Evolutionary conservation across 306 rosid genomes (phyloP).

Genomic region (Quercus alba): DNA sequence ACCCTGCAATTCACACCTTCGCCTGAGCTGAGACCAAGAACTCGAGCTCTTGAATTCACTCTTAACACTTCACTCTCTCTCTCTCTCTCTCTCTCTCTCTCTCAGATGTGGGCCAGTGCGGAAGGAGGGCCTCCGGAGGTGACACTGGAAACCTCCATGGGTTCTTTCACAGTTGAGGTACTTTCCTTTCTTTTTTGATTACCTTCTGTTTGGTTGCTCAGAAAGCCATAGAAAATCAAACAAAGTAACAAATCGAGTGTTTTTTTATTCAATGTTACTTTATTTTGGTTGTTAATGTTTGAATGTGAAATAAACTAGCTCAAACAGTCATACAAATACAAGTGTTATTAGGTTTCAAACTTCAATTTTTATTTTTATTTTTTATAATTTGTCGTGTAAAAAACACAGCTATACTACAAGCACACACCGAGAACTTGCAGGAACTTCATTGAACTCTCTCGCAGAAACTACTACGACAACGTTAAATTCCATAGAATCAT

Average conservation of each 20-base stretch:
- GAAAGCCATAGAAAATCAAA: neutral
- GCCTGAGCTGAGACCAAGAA: neutral
- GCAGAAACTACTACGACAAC: conserved; percentile 86
- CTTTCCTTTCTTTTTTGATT: neutral
- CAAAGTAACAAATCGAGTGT: neutral
- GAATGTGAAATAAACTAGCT: neutral
- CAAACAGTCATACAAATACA: neutral
- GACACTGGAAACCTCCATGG: conserved; percentile 94
- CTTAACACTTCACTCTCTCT: neutral
- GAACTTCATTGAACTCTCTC: conserved; percentile 93
- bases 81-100: neutral
- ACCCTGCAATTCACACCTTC: neutral
- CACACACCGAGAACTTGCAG: conserved; percentile 96
- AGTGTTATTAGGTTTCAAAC: neutral
- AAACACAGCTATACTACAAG: conserved; percentile 68
- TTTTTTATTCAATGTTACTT: neutral
- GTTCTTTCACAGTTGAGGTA: conserved; percentile 88
- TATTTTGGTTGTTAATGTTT: neutral
- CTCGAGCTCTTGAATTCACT: neutral
- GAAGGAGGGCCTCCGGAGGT: conserved; percentile 97
- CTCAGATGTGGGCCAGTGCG: conserved; percentile 81
- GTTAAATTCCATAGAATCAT: conserved; percentile 95
- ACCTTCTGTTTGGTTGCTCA: neutral
- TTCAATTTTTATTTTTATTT: conserved; percentile 1
- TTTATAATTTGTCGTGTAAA: neutral